phyloP scores from a whole-genome alignment of 163 green algal genomes.

The Chlamydomonas reinhardtii region DNA sequence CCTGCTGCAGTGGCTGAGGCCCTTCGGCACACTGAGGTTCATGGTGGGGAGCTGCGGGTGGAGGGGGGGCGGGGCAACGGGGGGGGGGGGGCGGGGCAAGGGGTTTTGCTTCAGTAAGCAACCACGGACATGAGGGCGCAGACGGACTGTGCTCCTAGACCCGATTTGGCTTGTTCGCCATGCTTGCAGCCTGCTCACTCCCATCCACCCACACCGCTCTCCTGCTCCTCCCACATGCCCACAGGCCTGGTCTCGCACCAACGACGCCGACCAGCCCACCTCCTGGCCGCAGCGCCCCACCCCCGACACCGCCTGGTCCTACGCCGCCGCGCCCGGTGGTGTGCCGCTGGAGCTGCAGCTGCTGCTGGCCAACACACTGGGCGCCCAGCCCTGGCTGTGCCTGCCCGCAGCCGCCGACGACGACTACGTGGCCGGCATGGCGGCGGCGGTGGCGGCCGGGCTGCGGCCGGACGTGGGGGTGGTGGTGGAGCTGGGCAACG shows the following conservation, averaged over 20 bases:
- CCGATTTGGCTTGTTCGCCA: no score
- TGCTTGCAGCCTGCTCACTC: no score
- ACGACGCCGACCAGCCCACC: not conserved
- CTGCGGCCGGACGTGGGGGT: conserved; percentile 32
- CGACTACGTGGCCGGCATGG: conserved; percentile 20
- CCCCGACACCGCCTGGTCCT: conserved; percentile 37
- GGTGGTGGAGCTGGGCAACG: conserved; percentile 46
- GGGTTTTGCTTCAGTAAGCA: no score
- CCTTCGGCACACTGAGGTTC: conserved; percentile 6
- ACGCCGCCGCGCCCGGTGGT: conserved; percentile 17
- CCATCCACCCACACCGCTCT: no score
- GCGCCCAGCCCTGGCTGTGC: conserved; percentile 39
- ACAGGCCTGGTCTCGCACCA: conserved; percentile 47
- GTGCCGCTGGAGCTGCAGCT: conserved; percentile 51
- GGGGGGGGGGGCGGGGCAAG: no score
- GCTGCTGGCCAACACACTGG: conserved; percentile 43
- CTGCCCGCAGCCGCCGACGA: conserved; percentile 20
- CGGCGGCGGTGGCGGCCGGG: not conserved
- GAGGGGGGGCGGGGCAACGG: no score
- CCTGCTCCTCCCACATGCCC: no score
- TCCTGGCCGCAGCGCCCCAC: conserved; percentile 32
- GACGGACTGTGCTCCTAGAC: no score
- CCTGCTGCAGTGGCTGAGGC: conserved; percentile 33
- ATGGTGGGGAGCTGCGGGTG: no score
- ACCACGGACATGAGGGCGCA: no score